Evolutionary conservation across 805 yeast genomes (phyloP).

Genomic region (Debaryomyces maramus): DNA sequence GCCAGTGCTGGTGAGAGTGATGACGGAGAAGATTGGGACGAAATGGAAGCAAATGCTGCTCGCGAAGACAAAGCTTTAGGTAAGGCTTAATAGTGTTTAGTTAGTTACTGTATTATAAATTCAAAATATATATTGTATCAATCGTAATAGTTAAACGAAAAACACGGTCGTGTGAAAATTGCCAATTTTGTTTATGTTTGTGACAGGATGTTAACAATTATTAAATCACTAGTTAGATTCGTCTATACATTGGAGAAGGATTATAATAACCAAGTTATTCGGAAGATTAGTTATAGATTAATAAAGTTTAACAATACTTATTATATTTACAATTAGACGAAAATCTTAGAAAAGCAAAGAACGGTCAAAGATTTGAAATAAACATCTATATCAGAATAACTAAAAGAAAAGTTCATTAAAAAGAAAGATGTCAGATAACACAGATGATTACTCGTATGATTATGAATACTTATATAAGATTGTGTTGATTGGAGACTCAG

Average conservation of each 20-base stretch:
- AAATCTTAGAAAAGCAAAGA: too few relatives aligned
- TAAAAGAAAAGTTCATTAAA: too few relatives aligned
- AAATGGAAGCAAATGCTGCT: conserved; percentile 61
- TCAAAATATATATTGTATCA: neutral
- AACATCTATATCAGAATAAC: too few relatives aligned
- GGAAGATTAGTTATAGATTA: neutral
- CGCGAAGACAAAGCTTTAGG: conserved; percentile 55
- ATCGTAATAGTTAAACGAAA: too few relatives aligned
- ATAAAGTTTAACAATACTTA: neutral
- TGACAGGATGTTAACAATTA: neutral
- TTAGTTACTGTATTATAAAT: too few relatives aligned
- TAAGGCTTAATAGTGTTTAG: neutral
- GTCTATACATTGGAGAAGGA: too few relatives aligned
- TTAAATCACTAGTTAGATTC: too few relatives aligned
- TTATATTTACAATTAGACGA: too few relatives aligned
- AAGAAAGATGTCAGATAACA: conserved; percentile 34
- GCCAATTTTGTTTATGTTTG: neutral
- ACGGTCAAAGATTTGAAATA: too few relatives aligned
- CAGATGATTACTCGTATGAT: conserved; percentile 54
- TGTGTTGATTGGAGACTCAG: conserved; percentile 94
- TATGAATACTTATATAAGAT: conserved; percentile 94
- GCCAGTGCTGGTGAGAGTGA: conserved; percentile 39
- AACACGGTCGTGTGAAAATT: neutral
- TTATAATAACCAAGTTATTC: too few relatives aligned
- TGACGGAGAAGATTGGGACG: conserved; percentile 27